These are phyloP conservation scores for Artemisia annua DNA, from an alignment of 129 eudicot species.

Conservation along the genomic window DNA sequence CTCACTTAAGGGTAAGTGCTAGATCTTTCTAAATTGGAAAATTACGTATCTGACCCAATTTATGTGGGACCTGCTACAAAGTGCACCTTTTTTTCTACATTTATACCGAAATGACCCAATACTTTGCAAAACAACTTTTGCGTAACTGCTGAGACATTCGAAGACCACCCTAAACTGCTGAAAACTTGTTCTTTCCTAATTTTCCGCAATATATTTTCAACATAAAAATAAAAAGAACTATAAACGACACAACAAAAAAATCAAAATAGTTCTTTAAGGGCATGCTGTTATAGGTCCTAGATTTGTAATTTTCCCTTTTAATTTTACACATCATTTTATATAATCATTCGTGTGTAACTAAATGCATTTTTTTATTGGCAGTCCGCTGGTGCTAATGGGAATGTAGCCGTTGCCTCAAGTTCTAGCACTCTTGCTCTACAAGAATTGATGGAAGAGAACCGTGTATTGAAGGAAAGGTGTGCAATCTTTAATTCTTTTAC, in stretches of 20 bases:
- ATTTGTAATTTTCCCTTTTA: too few species aligned
- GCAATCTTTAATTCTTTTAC: neutral
- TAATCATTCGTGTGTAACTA: slow-evolving; percentile 7
- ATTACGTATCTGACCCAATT: neutral
- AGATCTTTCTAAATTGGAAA: neutral
- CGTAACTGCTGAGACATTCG: too few species aligned
- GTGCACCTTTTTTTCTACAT: too few species aligned
- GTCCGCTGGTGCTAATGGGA: slow-evolving; percentile 31
- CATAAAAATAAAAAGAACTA: too few species aligned
- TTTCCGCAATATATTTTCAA: too few species aligned
- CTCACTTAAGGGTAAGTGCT: slow-evolving; percentile 42
- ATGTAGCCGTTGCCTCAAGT: slow-evolving; percentile 29
- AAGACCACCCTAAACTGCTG: too few species aligned
- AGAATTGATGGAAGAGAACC: slow-evolving; percentile 61
- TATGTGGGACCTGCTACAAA: neutral
- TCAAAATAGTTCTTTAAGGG: too few species aligned
- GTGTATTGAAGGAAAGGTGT: slow-evolving; percentile 62
- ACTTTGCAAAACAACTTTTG: too few species aligned
- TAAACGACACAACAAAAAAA: too few species aligned
- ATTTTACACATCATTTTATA: neutral
- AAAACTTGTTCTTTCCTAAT: too few species aligned
- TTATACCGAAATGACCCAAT: too few species aligned
- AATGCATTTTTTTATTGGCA: slow-evolving; percentile 27
- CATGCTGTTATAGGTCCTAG: too few species aligned
- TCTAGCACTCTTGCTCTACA: slow-evolving; percentile 13